A percentile compares a stretch with the other conserved stretches of the same genome.
Evolutionary conservation across 352 stramenopile species (phyloP).

Genomic region (Globisporangium barbulae): DNA sequence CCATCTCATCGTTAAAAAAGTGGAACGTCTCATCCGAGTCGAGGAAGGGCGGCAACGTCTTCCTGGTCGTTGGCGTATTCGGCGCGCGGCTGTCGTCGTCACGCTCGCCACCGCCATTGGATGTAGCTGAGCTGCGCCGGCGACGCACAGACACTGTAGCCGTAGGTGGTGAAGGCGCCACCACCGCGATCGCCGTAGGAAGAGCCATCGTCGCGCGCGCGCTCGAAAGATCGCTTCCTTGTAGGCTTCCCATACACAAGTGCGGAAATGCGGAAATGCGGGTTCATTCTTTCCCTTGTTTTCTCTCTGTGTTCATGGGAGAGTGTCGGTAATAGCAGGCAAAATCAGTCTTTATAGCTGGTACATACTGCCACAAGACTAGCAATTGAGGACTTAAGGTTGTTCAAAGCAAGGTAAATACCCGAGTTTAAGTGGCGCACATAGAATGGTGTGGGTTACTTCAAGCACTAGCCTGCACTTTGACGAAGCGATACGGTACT

Average conservation of each 20-base stretch:
- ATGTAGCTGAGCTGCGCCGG: conserved; percentile 8
- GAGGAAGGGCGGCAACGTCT: conserved; percentile 25
- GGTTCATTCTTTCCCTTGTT: neutral
- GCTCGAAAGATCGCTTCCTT: conserved; percentile 9
- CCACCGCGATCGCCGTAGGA: neutral
- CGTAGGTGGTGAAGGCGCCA: neutral
- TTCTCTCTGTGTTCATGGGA: neutral
- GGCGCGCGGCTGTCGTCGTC: conserved; percentile 6
- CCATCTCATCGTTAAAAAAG: conserved; percentile 63
- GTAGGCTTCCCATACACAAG: conserved; percentile 2
- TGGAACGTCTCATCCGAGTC: conserved; percentile 62
- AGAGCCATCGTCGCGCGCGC: conserved; percentile 1
- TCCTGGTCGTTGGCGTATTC: conserved; percentile 12
- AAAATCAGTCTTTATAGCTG: neutral
- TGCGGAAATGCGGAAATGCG: neutral
- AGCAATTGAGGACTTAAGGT: neutral
- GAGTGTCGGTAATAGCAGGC: neutral
- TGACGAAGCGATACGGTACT: neutral
- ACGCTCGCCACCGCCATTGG: conserved; percentile 3
- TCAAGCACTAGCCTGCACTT: conserved; percentile 2
- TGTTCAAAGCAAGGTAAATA: neutral
- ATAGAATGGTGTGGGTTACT: conserved; percentile 11
- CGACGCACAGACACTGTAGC: conserved; percentile 2
- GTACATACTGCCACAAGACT: neutral
- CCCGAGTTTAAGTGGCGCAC: neutral